Conservation (phyloP, 495 filamentous ascomycete genomes). For the Aspergillus olivimuriae region DNA sequence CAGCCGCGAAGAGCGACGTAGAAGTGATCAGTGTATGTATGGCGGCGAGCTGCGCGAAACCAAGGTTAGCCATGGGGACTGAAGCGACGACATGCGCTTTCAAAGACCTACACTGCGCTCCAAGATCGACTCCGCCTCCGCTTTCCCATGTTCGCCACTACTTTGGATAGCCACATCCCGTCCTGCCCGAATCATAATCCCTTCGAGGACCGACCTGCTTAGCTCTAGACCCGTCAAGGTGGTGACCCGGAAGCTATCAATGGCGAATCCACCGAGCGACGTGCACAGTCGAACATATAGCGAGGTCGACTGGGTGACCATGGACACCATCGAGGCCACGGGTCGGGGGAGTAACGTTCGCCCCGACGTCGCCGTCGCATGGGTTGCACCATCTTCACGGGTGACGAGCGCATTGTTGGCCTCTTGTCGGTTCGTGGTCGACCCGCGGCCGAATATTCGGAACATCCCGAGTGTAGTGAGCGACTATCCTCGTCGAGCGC, state of each 20-base stretch:
- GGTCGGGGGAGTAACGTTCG: slow-evolving; percentile 60
- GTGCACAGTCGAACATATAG: slow-evolving; percentile 66
- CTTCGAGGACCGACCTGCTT: slow-evolving; percentile 59
- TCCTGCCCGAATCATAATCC: slow-evolving; percentile 61
- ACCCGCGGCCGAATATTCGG: slow-evolving; percentile 11
- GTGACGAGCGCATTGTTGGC: slow-evolving; percentile 3
- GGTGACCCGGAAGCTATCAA: slow-evolving; percentile 60
- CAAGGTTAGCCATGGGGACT: too few species aligned
- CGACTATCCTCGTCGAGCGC: background rate
- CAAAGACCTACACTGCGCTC: slow-evolving; percentile 47
- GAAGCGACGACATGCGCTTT: slow-evolving; percentile 43
- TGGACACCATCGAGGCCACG: slow-evolving; percentile 62
- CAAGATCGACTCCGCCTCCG: slow-evolving; percentile 57
- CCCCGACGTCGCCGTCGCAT: slow-evolving; percentile 33
- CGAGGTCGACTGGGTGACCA: slow-evolving; percentile 62
- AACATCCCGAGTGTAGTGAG: slow-evolving; percentile 27
- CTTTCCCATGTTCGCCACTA: slow-evolving; percentile 47
- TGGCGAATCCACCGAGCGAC: slow-evolving; percentile 55
- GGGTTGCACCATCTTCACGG: slow-evolving; percentile 14
- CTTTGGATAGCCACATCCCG: slow-evolving; percentile 54
- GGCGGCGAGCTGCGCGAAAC: slow-evolving; percentile 41
- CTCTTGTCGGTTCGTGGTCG: slow-evolving; percentile 7
- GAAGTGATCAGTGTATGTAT: slow-evolving; percentile 58
- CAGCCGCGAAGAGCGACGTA: slow-evolving; percentile 59
- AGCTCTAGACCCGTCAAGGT: slow-evolving; percentile 66